A percentile compares a stretch with the other conserved stretches of the same genome.
Evolutionary conservation across 345 rosid species (phyloP).

Genomic region (Citrus reticulata): DNA sequence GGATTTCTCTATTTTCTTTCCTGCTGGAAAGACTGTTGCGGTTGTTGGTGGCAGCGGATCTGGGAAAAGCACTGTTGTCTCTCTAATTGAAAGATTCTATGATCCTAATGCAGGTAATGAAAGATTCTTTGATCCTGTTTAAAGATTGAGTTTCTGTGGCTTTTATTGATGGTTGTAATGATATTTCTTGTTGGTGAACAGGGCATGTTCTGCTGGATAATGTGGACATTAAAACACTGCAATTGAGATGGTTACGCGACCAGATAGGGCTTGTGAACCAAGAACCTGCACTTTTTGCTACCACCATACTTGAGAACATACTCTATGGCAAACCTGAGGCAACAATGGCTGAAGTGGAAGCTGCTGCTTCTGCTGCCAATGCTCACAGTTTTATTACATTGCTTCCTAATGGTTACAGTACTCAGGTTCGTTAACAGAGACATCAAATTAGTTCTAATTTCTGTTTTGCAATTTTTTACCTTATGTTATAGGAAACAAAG

Average conservation of each 20-base stretch:
- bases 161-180: slow-evolving; percentile 12
- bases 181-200: slow-evolving; percentile 30
- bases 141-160: slow-evolving; percentile 1
- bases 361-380: slow-evolving; percentile 87
- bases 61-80: slow-evolving; percentile 98
- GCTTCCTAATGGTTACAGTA: slow-evolving; percentile 93
- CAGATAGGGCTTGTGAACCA: slow-evolving; percentile 98
- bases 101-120: slow-evolving; percentile 84
- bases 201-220: slow-evolving; percentile 89
- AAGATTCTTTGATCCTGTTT: background rate
- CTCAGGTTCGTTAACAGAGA: slow-evolving; percentile 56
- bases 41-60: slow-evolving; percentile 99
- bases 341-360: slow-evolving; percentile 87
- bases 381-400: slow-evolving; percentile 90
- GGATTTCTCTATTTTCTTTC: slow-evolving; percentile 82
- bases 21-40: slow-evolving; percentile 94
- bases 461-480: background rate
- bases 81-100: slow-evolving; percentile 90
- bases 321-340: slow-evolving; percentile 91
- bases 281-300: slow-evolving; percentile 97
- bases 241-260: slow-evolving; percentile 82
- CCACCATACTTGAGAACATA: slow-evolving; percentile 90
- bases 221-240: slow-evolving; percentile 83
- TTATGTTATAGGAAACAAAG: background rate
- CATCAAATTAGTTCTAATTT: background rate